A percentile compares a stretch with the other conserved stretches of the same genome.
These are phyloP conservation scores for Geotrichum carabidarum DNA, from an alignment of 1,139 yeast species.

Conservation along the genomic window DNA sequence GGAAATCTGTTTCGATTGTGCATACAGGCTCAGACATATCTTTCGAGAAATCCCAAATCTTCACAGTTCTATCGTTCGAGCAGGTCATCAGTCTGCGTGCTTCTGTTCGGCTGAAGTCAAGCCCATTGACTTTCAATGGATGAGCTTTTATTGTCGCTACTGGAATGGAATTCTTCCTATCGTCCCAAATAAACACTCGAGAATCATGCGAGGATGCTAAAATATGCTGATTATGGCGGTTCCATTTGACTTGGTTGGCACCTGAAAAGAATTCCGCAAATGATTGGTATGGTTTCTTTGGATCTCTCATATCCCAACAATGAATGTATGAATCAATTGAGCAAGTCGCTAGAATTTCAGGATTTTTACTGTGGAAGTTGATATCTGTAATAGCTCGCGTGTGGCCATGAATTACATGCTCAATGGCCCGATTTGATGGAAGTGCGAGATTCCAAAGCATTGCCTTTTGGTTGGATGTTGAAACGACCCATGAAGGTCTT, in stretches of 20 bases:
- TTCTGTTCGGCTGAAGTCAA: constrained; percentile 67
- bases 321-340: constrained; percentile 83
- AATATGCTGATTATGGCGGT: constrained; percentile 64
- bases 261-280: constrained; percentile 95
- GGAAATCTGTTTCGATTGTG: constrained; percentile 67
- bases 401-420: constrained; percentile 82
- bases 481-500: constrained; percentile 85
- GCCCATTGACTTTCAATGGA: constrained; percentile 75
- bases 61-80: constrained; percentile 82
- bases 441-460: constrained; percentile 85
- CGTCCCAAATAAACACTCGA: constrained; percentile 79
- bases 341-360: constrained; percentile 89
- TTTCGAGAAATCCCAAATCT: constrained; percentile 66
- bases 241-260: constrained; percentile 95
- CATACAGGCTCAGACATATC: constrained; percentile 45
- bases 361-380: constrained; percentile 81
- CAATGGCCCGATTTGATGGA: constrained; percentile 72
- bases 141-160: constrained; percentile 68
- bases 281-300: constrained; percentile 61
- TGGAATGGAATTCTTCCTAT: constrained; percentile 75
- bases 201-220: constrained; percentile 85
- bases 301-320: constrained; percentile 87
- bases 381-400: constrained; percentile 92
- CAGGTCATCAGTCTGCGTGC: constrained; percentile 65
- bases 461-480: constrained; percentile 93